Base-by-base conservation (phyloP, 306 rosid species). In the Trifolium pratense region DNA sequence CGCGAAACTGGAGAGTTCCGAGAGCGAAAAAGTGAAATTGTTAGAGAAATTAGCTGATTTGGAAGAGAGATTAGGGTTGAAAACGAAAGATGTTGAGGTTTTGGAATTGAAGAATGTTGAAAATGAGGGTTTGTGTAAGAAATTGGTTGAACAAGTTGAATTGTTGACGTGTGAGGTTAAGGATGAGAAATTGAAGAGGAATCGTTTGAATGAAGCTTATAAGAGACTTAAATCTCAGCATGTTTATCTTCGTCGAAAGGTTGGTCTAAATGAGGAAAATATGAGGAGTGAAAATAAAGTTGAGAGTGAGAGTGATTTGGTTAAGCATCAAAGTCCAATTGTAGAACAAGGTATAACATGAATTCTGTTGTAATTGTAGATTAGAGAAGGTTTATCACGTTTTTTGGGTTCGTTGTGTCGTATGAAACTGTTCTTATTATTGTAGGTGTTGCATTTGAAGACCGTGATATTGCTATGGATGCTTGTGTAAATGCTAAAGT, bases 201-300 rank as follows among this genome's bases (percentile, higher is more conserved):
- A 57, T 59, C 73, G 66, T 2, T 42, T 72, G 5, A 58, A 62
- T 61, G 92, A 81, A 29, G 85, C 85, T 0, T 88, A 77, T 90
- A 94, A 86, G 79, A 88, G 78, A 51, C 87, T 91, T 34, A 91
- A 88, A 76, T 89, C 96, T 71, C 95, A 91, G 60, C 74, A 91
- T 49, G 78, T 67, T 76, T 94, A 64, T 45, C 89, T 94, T 51
- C 75, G 84, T 16, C 37, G 65, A 37, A 91, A 91, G 84, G 29
- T 42, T 78, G 95, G 95, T 73, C 91, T 89, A 37, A 81, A 77
- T 1, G 58, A 43, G 21, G 92, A 91, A 31, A 84, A 79, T 73
- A 88, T 85, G 97, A 37, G 72, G 65, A 70, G 68, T 36, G 75
- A 62, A 21, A 68, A 17, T 66, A 86, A 78, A 48, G 17, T 23